Conservation (phyloP, 805 yeast species). For the Kuraishia floccosa region DNA sequence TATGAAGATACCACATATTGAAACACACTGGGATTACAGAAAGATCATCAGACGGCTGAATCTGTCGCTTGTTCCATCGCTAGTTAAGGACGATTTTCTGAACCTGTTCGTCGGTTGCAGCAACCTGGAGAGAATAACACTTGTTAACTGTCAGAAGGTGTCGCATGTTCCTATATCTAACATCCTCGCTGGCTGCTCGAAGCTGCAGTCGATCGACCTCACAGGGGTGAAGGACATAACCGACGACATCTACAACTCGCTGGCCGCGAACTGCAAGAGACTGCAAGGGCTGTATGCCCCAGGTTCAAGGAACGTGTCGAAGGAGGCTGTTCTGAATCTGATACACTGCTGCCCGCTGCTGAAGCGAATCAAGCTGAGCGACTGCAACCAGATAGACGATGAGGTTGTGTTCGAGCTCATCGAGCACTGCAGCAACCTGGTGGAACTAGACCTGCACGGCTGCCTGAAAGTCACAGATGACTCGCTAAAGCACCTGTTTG, state of each 20-base stretch:
- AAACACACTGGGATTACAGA: constrained; percentile 57
- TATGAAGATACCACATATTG: constrained; percentile 32
- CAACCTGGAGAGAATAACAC: constrained; percentile 74
- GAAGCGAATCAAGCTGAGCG: constrained; percentile 74
- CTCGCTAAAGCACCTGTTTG: constrained; percentile 46
- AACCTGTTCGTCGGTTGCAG: constrained; percentile 53
- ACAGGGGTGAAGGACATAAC: constrained; percentile 61
- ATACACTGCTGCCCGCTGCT: constrained; percentile 58
- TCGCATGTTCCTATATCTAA: constrained; percentile 48
- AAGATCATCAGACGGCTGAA: constrained; percentile 69
- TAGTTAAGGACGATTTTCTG: constrained; percentile 56
- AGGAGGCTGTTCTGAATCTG: constrained; percentile 47
- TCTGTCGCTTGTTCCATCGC: constrained; percentile 59
- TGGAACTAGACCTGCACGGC: constrained; percentile 82
- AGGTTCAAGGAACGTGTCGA: constrained; percentile 63
- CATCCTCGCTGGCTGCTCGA: constrained; percentile 52
- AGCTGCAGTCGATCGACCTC: constrained; percentile 77
- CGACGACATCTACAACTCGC: constrained; percentile 59
- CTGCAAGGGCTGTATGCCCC: constrained; percentile 89
- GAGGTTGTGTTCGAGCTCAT: constrained; percentile 48
- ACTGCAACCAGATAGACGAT: constrained; percentile 57
- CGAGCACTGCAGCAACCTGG: constrained; percentile 64
- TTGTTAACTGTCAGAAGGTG: constrained; percentile 67
- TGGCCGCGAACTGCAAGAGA: constrained; percentile 62
- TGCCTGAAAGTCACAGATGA: constrained; percentile 64